These are phyloP conservation scores for Triticum monococcum DNA, from an alignment of 176 grass and related monocot species.

Conservation along the genomic window DNA sequence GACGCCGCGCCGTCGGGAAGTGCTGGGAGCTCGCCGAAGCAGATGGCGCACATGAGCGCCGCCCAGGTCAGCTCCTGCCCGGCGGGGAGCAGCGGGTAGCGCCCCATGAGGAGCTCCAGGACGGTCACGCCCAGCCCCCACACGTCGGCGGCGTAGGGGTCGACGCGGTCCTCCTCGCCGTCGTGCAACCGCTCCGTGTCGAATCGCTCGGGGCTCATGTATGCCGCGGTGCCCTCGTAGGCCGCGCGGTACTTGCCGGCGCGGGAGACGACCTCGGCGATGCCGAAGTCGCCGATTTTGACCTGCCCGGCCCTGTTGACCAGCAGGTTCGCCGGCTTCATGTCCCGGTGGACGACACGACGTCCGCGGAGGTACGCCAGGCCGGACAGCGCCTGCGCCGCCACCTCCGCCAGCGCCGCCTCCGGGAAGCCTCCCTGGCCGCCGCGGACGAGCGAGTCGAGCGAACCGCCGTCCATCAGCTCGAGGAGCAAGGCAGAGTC, in stretches of 20 bases:
- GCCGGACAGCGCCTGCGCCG: not conserved
- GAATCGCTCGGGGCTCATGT: not conserved
- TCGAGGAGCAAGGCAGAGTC: constrained; percentile 18
- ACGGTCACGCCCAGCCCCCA: constrained; percentile 42
- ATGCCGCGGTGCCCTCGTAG: not conserved
- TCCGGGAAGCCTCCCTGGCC: not conserved
- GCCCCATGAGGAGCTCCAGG: constrained; percentile 34
- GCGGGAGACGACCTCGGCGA: constrained; percentile 41
- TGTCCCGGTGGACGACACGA: constrained; percentile 38
- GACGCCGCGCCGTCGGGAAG: constrained; percentile 1
- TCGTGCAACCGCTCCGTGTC: not conserved
- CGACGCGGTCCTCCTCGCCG: not conserved
- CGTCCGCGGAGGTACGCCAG: not conserved
- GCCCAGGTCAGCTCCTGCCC: constrained; percentile 46
- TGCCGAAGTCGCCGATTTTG: constrained; percentile 50
- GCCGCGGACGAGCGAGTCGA: not conserved
- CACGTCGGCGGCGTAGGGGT: constrained; percentile 43
- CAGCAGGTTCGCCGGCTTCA: constrained; percentile 57
- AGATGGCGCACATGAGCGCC: constrained; percentile 55
- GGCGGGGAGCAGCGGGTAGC: constrained; percentile 41
- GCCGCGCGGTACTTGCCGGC: not conserved
- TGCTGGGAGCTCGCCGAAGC: constrained; percentile 28
- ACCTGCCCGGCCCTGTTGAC: constrained; percentile 26
- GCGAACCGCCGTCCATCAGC: constrained; percentile 34
- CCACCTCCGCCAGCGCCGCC: not conserved